phyloP scores from a whole-genome alignment of 2,329 filamentous ascomycete species.

The Alternaria sp. region DNA sequence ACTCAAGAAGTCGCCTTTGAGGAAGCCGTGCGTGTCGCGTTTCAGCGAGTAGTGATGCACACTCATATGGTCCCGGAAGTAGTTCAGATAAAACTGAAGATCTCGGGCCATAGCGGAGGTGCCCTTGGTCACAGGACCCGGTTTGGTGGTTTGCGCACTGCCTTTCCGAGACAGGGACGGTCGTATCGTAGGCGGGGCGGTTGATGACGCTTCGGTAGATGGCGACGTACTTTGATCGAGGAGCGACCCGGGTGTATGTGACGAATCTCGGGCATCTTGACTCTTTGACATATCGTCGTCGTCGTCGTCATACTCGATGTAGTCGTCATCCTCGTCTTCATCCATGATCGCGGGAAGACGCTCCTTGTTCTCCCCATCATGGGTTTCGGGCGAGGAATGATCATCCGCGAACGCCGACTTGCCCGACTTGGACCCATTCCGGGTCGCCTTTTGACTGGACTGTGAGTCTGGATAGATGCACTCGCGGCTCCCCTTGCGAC shows the following conservation, averaged over 20 bases:
- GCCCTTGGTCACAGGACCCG: constrained; percentile 17
- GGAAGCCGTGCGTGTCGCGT: constrained; percentile 73
- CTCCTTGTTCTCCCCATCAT: constrained; percentile 51
- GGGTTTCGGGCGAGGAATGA: constrained; percentile 60
- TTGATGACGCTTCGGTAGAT: constrained; percentile 56
- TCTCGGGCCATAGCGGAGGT: constrained; percentile 63
- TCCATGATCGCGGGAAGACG: constrained; percentile 53
- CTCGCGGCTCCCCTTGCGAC: constrained; percentile 87
- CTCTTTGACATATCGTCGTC: constrained; percentile 26
- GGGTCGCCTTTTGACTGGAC: constrained; percentile 56
- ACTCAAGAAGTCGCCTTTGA: constrained; percentile 72
- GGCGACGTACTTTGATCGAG: constrained; percentile 60
- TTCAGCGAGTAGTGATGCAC: constrained; percentile 83
- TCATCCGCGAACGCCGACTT: constrained; percentile 54
- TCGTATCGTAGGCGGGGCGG: constrained; percentile 30
- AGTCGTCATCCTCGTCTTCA: constrained; percentile 55
- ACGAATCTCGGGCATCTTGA: constrained; percentile 42
- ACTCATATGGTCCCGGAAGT: constrained; percentile 78
- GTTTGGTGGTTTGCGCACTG: constrained; percentile 37
- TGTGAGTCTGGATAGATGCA: constrained; percentile 85
- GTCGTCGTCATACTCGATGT: constrained; percentile 35
- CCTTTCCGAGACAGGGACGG: constrained; percentile 43
- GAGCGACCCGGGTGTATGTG: constrained; percentile 49
- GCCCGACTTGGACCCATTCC: constrained; percentile 53
- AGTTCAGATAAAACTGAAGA: constrained; percentile 77